Percentiles rank a stretch among this genome's conserved stretches.
These are phyloP conservation scores for Zizania latifolia DNA, from an alignment of 176 grass and related monocot species.

Conservation along the genomic window DNA sequence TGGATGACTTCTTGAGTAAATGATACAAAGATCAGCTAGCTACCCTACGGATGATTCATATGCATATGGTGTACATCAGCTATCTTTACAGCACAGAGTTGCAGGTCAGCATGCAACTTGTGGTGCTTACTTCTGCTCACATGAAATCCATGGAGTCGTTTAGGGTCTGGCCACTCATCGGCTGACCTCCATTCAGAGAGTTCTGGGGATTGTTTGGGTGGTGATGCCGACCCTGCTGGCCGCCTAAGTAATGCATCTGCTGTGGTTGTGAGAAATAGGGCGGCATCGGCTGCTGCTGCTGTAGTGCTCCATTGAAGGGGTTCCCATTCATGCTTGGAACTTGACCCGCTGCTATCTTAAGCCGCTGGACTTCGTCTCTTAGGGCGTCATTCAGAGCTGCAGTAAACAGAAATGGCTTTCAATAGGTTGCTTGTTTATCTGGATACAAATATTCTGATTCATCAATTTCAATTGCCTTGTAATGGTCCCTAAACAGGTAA, in stretches of 20 bases:
- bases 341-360: slow-evolving; percentile 68
- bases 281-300: slow-evolving; percentile 57
- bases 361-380: slow-evolving; percentile 78
- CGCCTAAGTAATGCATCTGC: slow-evolving; percentile 52
- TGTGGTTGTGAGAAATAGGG: slow-evolving; percentile 50
- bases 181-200: slow-evolving; percentile 55
- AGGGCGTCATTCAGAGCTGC: slow-evolving; percentile 75
- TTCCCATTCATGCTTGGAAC: slow-evolving; percentile 61
- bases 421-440: not conserved
- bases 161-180: slow-evolving; percentile 37
- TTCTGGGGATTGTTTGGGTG: slow-evolving; percentile 32
- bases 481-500: not conserved
- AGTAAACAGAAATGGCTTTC: slow-evolving; percentile 5
- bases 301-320: slow-evolving; percentile 48
- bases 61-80: slow-evolving; percentile 43
- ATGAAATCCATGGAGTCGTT: slow-evolving; percentile 92
- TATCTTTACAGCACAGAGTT: slow-evolving; percentile 42
- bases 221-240: slow-evolving; percentile 41
- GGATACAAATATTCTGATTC: not conserved
- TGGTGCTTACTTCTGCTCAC: slow-evolving; percentile 30
- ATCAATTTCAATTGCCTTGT: not conserved
- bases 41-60: slow-evolving; percentile 32
- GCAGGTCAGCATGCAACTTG: not conserved
- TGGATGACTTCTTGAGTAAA: slow-evolving; percentile 17
- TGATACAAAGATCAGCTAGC: slow-evolving; percentile 45